Percentiles rank a stretch among this genome's conserved stretches.
Conservation (phyloP, 2,329 filamentous ascomycete species). For the Trichoderma asperellum region DNA sequence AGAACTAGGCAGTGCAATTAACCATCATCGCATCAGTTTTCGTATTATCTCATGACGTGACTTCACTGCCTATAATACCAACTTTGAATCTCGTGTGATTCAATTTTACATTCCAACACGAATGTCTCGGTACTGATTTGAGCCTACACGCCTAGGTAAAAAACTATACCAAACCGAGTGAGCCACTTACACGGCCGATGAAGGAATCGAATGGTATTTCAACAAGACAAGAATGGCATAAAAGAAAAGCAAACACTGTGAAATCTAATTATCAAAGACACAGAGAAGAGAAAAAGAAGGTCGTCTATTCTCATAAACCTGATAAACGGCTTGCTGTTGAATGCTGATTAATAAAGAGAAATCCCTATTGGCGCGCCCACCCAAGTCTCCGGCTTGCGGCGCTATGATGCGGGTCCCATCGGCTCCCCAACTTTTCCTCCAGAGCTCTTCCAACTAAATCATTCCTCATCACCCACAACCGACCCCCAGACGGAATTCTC, state of each 20-base stretch:
- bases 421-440: conserved; percentile 35
- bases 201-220: not conserved
- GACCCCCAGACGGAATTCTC: conserved; percentile 15
- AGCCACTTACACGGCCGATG: not conserved
- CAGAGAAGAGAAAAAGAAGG: not conserved
- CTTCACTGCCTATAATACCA: not conserved
- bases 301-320: not conserved
- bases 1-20: not conserved
- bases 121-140: no score
- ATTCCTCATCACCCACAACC: not conserved
- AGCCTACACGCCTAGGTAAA: not conserved
- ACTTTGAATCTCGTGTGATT: not conserved
- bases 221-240: not conserved
- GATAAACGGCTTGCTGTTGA: not conserved
- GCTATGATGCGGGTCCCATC: conserved; percentile 30
- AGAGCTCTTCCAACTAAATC: not conserved
- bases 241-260: not conserved
- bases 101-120: not conserved
- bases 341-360: conserved; percentile 12
- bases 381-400: conserved; percentile 25
- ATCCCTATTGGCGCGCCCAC: conserved; percentile 18
- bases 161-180: not conserved
- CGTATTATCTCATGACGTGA: not conserved
- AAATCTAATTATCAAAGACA: not conserved
- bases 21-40: not conserved